Evolutionary conservation across 2,329 filamentous ascomycete genomes (phyloP), one percentile per base, ranked within the genome.

Genomic region (Hypoxylon sp.): DNA sequence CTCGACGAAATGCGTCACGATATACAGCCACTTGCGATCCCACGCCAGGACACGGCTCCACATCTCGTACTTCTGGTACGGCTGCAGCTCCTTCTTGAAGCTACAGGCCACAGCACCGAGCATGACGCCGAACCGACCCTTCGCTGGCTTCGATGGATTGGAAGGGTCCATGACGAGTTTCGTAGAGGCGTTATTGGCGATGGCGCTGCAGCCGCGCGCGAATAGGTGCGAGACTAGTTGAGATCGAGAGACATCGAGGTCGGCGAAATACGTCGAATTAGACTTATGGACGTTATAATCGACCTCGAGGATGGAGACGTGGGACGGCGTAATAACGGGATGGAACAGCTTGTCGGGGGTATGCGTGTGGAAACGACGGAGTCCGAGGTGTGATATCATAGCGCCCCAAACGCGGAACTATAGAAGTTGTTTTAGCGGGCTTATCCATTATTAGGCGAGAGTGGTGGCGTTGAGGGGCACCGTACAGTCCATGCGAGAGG

Each of bases 281-380:
- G 90, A 90, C 78, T 94, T 94, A 85, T 95, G 92, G 46, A 93
- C 76, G 81, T 96, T 95, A 82, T 94, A 93, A 81, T 97, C 94
- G 74, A 90, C 93, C 80, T 97, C 93, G 72, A 92, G 85, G 59
- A 92, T 81, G 0, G 92, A 87, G 13, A 91, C 87, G 75, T 89
- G 88, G 5, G 90, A 88, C 41, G 84, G 82, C 14, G 90, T 89
- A 64, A 92, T 89, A 56, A 91, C 81, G 51, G 92, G 90, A 52
- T 89, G 87, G 82, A 95, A 96, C 71, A 96, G 87, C 43, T 90
- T 87, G 67, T 89, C 84, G 1, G 89, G 86, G 49, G 83, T 82
- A 68, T 87, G 84, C 21, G 79, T 79, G 65, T 81, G 82, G 60
- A 81, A 79, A 49, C 83, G 82, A 69, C 83, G 84, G 63, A 86